Conservation (phyloP, 2,329 filamentous ascomycete species). For the Clonostachys rosea region DNA sequence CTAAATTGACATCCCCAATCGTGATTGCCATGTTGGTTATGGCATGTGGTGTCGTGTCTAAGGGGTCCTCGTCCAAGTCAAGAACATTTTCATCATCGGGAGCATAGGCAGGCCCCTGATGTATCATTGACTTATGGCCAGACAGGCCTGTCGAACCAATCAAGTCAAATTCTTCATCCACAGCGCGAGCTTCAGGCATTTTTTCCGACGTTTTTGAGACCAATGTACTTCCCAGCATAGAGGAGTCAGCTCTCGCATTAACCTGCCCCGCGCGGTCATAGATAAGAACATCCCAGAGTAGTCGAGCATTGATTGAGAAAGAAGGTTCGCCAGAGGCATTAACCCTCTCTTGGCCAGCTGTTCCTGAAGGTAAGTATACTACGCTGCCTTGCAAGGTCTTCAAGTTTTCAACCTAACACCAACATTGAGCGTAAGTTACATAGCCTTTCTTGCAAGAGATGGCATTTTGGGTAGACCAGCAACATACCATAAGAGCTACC, state of each 20-base stretch:
- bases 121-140: conserved; percentile 26
- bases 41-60: conserved; percentile 1
- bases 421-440: not conserved
- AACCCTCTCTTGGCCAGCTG: not conserved
- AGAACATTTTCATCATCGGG: conserved; percentile 15
- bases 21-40: no score
- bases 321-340: conserved; percentile 2
- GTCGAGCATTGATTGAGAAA: conserved; percentile 22
- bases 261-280: conserved; percentile 23
- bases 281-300: conserved; percentile 27
- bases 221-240: conserved; percentile 11
- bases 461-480: no score
- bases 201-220: conserved; percentile 1
- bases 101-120: conserved; percentile 23
- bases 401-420: conserved; percentile 14
- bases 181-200: conserved; percentile 1
- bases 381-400: conserved; percentile 24
- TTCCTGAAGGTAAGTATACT: conserved; percentile 2
- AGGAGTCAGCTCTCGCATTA: conserved; percentile 10
- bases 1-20: conserved; percentile 9
- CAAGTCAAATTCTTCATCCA: conserved; percentile 21
- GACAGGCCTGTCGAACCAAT: conserved; percentile 30
- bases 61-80: conserved; percentile 1
- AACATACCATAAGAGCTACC: conserved; percentile 14
- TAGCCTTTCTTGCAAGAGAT: not conserved